Evolutionary conservation across 1,139 yeast genomes (phyloP).

Genomic region (Suhomyces bribrorum): DNA sequence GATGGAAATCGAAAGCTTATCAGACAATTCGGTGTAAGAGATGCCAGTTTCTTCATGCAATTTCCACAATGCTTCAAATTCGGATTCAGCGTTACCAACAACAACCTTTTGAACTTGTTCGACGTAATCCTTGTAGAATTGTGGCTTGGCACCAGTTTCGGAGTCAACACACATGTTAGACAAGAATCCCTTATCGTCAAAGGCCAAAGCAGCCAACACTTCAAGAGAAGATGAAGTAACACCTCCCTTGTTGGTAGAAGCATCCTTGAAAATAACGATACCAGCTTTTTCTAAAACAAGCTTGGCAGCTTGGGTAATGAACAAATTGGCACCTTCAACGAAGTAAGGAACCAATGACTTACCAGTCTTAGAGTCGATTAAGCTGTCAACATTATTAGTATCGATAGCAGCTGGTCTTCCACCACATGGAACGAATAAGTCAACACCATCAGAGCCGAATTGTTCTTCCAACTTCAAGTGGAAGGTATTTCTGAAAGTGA

Average conservation of each 20-base stretch:
- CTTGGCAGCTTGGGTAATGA: constrained; percentile 93
- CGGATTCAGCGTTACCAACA: constrained; percentile 75
- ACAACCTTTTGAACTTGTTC: constrained; percentile 76
- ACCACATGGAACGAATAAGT: constrained; percentile 95
- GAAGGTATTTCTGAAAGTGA: constrained; percentile 88
- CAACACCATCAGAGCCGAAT: constrained; percentile 62
- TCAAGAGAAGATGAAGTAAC: constrained; percentile 96
- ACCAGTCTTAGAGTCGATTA: constrained; percentile 76
- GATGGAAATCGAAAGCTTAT: constrained; percentile 80
- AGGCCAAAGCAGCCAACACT: constrained; percentile 90
- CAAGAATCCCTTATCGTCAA: constrained; percentile 81
- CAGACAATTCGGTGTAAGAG: constrained; percentile 79
- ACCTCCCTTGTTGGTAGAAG: constrained; percentile 98
- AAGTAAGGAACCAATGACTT: constrained; percentile 79
- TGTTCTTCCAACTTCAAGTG: constrained; percentile 72
- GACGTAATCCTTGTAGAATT: constrained; percentile 80
- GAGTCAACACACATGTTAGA: constrained; percentile 71
- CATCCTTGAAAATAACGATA: constrained; percentile 85
- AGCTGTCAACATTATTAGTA: constrained; percentile 72
- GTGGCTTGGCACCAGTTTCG: constrained; percentile 56
- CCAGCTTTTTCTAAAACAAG: constrained; percentile 84
- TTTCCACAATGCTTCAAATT: constrained; percentile 86
- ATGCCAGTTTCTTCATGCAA: constrained; percentile 67
- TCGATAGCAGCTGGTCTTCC: constrained; percentile 98
- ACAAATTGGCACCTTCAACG: constrained; percentile 97